These are phyloP conservation scores for Debaryomycetaceae sp. DNA, from an alignment of 1,139 yeast species.

Conservation along the genomic window DNA sequence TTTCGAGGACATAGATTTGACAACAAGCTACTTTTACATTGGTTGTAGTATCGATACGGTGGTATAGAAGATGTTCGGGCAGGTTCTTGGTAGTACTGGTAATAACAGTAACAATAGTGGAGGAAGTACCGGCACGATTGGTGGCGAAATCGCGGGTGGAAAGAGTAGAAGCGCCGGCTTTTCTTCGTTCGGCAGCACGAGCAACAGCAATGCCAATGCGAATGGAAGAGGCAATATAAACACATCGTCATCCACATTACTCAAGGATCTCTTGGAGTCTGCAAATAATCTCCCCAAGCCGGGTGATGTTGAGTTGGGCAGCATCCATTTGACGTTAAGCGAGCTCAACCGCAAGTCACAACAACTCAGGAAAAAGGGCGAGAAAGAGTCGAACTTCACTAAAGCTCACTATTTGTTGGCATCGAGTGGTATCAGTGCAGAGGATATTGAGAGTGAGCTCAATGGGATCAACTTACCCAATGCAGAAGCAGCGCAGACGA, in stretches of 20 bases:
- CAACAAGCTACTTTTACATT: background rate
- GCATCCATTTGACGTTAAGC: constrained; percentile 69
- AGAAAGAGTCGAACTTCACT: constrained; percentile 47
- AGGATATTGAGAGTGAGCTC: constrained; percentile 73
- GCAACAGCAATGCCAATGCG: background rate
- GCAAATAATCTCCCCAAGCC: constrained; percentile 68
- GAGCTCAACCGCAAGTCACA: constrained; percentile 75
- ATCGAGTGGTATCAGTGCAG: constrained; percentile 85
- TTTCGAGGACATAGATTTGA: background rate
- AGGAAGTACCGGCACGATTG: background rate
- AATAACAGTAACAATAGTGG: constrained; percentile 1
- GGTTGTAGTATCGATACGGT: background rate
- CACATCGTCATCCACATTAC: constrained; percentile 16
- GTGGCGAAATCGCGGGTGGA: background rate
- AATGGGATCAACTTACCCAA: constrained; percentile 31
- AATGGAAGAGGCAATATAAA: background rate
- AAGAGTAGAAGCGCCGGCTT: background rate
- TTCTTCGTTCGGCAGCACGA: background rate
- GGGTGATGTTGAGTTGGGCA: constrained; percentile 58
- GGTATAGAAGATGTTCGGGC: constrained; percentile 6
- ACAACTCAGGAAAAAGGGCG: constrained; percentile 49
- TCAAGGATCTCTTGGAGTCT: constrained; percentile 68
- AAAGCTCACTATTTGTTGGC: constrained; percentile 91
- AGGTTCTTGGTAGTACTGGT: background rate
- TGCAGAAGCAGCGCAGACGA: constrained; percentile 4